A percentile compares a stretch with the other conserved stretches of the same genome.
Evolutionary conservation across 2,329 filamentous ascomycete species (phyloP).

Genomic region (Colletotrichum viniferum): DNA sequence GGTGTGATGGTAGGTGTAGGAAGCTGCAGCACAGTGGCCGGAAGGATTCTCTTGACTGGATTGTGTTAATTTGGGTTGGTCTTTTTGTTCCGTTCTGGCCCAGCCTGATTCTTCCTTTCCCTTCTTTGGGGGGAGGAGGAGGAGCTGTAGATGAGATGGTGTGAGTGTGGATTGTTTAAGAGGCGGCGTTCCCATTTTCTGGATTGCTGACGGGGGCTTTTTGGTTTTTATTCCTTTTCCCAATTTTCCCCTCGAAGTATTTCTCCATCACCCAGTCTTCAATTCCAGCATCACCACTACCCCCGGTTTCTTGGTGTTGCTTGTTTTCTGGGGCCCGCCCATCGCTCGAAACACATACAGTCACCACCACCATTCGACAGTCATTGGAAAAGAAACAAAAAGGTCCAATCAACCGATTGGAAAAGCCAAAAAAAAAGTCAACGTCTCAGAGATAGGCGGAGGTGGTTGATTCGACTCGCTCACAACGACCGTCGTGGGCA

Average conservation of each 20-base stretch:
- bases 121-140: neutral
- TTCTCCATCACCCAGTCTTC: neutral
- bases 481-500: neutral
- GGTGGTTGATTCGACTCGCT: neutral
- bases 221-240: neutral
- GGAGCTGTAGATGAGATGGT: neutral
- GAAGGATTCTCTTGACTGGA: neutral
- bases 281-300: neutral
- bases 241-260: neutral
- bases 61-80: neutral
- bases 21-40: neutral
- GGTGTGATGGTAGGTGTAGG: neutral
- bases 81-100: neutral
- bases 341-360: neutral
- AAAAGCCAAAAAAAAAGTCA: neutral
- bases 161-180: conserved; percentile 8
- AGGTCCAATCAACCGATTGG: neutral
- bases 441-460: neutral
- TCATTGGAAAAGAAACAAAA: neutral
- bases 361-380: neutral
- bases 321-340: neutral
- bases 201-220: neutral
- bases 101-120: neutral
- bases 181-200: conserved; percentile 1
- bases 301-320: conserved; percentile 6